Evolutionary conservation across 192 early-diverging fungal genomes (phyloP), one percentile per base, ranked within the genome.

Genomic region (Backusella macrospora): DNA sequence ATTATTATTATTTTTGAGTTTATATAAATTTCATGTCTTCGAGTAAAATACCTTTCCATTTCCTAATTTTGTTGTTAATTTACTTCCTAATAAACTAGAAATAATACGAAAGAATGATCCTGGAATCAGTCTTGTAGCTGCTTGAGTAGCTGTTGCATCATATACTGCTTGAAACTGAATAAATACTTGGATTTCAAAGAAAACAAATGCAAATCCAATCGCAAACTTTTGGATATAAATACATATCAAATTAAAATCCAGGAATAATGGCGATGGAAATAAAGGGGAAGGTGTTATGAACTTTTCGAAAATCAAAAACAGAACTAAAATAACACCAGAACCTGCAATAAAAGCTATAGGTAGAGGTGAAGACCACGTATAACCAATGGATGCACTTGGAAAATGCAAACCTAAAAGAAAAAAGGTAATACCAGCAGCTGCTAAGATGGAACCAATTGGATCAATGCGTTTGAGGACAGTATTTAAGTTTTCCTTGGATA

Each of bases 151-250:
- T n/a, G n/a, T n/a, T n/a, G n/a, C n/a, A n/a, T n/a, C n/a, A n/a
- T n/a, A n/a, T n/a, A n/a, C n/a, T n/a, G n/a, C n/a, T 23, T 55
- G 49, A 8, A 55, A 55, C 49, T 55, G 49, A 55, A 55, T 55
- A 55, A 55, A 55, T 3, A 23, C 49, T 55, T 21, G 8, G 12
- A 55, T 21, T 4, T 55, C 49, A 55, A 55, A 55, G 12, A 55
- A 8, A 55, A 55, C 10, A 21, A 21, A 55, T 2, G 18, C 18
- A 21, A 55, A 55, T 21, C 49, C 49, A 4, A 2, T 0, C 18
- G 23, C 15, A 18, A 55, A 55, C 21, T 55, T n/a, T 55, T 55
- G 49, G 13, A 55, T 8, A 23, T 55, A 55, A 9, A n/a, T 21
- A 2, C 18, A 55, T 23, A 23, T 3, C 5, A 55, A 18, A 55